Evolutionary conservation across 2,329 filamentous ascomycete genomes (phyloP), one percentile per base, ranked within the genome.

Genomic region (Lasiodiplodia theobromae): DNA sequence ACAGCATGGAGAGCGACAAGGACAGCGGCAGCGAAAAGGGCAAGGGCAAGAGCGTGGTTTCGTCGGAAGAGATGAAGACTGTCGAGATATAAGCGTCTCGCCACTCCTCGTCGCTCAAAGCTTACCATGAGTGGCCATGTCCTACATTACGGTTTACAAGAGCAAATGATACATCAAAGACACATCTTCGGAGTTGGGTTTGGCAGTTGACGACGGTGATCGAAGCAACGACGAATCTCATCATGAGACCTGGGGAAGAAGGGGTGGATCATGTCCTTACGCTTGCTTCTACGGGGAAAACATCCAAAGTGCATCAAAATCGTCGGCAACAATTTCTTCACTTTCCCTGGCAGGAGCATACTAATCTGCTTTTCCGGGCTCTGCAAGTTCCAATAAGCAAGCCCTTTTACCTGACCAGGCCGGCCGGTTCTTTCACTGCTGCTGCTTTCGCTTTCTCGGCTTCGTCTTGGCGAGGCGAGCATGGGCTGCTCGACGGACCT

Each of bases 41-140:
- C 54, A 72, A 73, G 51, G 67, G 70, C 11, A 71, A 74, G 47
- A 68, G 67, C 47, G 67, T 63, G 10, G 60, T 70, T 70, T 69
- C 72, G 72, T 57, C 69, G 72, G 76, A 75, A 53, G 82, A 83
- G 71, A 80, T 85, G 77, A 84, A 84, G 77, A 83, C 82, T 16
- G 82, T 85, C 58, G 81, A 83, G 74, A 84, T 85, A 77, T 80
- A 79, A 71, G 34, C 12, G 16, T 64, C 60, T 52, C 60, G 28
- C 18, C 40, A 16, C 12, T 25, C 25, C 18, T 8, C 28, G 14
- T 37, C 28, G 23, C 23, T 28, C 60, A 52, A 23, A 38, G 12
- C 23, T 38, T 52, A 10, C 31, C 60, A 52, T 31, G 28, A 52
- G 60, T 44, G 60, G 18, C 47, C 47, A 25, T 51, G 44, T 64